Evolutionary conservation across 257 asterid species (phyloP).

Genomic region (Schizonepeta tenuifolia): DNA sequence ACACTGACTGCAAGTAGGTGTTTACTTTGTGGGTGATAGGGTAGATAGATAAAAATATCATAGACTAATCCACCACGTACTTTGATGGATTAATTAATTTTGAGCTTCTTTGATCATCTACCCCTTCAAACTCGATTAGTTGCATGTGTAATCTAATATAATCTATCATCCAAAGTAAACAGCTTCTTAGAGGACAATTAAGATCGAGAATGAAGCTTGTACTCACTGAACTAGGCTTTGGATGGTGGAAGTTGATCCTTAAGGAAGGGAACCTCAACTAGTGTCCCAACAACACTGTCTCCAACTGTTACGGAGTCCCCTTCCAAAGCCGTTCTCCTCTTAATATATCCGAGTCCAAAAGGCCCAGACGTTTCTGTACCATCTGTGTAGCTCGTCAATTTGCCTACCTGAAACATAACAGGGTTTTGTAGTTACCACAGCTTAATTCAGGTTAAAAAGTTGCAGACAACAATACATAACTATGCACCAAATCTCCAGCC

Average conservation of each 20-base stretch:
- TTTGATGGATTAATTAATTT: no score
- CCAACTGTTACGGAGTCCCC: conserved; percentile 78
- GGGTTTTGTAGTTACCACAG: conserved; percentile 24
- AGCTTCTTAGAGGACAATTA: neutral
- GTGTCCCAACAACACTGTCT: conserved; percentile 60
- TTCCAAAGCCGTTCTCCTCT: conserved; percentile 68
- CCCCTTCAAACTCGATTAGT: no score
- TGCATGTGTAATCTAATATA: no score
- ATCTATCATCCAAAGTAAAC: neutral
- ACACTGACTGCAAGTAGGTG: neutral
- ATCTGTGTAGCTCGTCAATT: conserved; percentile 74
- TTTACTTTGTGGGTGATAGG: no score
- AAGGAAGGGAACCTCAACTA: conserved; percentile 86
- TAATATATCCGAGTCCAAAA: conserved; percentile 90
- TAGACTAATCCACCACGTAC: no score
- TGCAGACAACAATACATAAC: conserved; percentile 16
- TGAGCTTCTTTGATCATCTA: no score
- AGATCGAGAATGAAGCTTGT: neutral
- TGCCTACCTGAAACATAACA: conserved; percentile 71
- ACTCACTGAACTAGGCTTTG: conserved; percentile 37
- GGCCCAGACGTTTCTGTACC: conserved; percentile 61
- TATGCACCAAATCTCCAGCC: neutral
- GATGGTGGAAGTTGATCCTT: conserved; percentile 59
- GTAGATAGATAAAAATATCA: no score
- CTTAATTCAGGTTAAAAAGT: conserved; percentile 28